Conservation (phyloP, 306 rosid genomes). For the Glycine latifolia region DNA sequence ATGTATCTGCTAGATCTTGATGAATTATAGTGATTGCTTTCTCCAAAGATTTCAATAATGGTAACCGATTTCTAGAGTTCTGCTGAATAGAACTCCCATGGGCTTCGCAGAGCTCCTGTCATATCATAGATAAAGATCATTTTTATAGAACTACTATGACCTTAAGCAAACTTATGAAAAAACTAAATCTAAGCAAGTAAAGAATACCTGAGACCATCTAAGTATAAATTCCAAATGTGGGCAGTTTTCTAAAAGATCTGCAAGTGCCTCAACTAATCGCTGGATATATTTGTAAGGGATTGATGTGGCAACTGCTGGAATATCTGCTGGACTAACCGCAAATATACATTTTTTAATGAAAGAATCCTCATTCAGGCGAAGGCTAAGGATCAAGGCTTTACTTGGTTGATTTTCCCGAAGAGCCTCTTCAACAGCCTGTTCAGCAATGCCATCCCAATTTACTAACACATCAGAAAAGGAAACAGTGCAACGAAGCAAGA, state of each 20-base stretch:
- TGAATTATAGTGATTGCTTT: constrained; percentile 79
- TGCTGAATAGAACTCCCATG: constrained; percentile 85
- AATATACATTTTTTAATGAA: constrained; percentile 78
- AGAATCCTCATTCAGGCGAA: constrained; percentile 80
- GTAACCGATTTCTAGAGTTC: constrained; percentile 73
- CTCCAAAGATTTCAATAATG: constrained; percentile 83
- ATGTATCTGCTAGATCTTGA: constrained; percentile 88
- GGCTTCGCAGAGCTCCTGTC: constrained; percentile 85
- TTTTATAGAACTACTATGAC: not conserved
- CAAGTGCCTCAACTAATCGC: constrained; percentile 83
- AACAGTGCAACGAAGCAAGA: constrained; percentile 25
- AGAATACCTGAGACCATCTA: constrained; percentile 82
- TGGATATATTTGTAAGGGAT: constrained; percentile 77
- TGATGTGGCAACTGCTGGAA: constrained; percentile 67
- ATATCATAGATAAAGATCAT: constrained; percentile 44
- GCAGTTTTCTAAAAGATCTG: constrained; percentile 81
- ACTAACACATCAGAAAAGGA: constrained; percentile 21
- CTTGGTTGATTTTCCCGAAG: constrained; percentile 67
- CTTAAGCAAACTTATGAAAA: not conserved
- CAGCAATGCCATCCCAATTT: constrained; percentile 38
- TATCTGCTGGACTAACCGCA: constrained; percentile 70
- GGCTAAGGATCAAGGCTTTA: constrained; percentile 86
- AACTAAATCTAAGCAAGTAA: not conserved
- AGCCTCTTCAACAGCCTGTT: constrained; percentile 89
- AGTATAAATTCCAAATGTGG: constrained; percentile 93